Conservation (phyloP, 2,329 filamentous ascomycete genomes). For the Epichloe glyceriae region DNA sequence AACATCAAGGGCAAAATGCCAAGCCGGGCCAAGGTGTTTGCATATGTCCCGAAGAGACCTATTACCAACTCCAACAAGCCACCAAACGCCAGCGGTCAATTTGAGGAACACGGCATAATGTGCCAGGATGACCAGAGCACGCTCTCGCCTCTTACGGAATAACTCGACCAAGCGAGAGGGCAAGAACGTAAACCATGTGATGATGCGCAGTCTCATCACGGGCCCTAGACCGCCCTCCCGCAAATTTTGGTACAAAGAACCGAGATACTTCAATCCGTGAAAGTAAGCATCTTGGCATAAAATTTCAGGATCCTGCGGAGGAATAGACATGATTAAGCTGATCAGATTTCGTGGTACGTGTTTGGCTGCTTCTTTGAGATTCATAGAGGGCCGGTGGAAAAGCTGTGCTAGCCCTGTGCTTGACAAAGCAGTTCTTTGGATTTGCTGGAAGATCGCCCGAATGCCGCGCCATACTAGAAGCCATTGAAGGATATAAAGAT, state of each 20-base stretch:
- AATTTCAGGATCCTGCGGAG: conserved; percentile 28
- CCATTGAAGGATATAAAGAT: conserved; percentile 42
- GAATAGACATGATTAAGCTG: conserved; percentile 35
- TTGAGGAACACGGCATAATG: conserved; percentile 40
- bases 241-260: conserved; percentile 39
- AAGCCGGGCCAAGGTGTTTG: conserved; percentile 25
- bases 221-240: conserved; percentile 26
- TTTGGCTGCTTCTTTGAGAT: conserved; percentile 27
- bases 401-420: conserved; percentile 32
- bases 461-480: conserved; percentile 42
- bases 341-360: conserved; percentile 35
- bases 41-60: conserved; percentile 33
- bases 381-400: conserved; percentile 35
- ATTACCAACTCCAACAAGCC: conserved; percentile 33
- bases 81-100: conserved; percentile 32
- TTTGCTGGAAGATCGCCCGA: conserved; percentile 30
- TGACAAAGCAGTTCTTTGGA: conserved; percentile 14
- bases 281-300: conserved; percentile 28
- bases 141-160: conserved; percentile 26
- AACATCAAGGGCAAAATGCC: conserved; percentile 15
- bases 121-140: conserved; percentile 38
- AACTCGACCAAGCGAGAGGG: conserved; percentile 31
- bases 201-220: conserved; percentile 34
- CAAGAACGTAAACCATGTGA: conserved; percentile 40
- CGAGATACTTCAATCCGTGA: conserved; percentile 33